Percentiles rank a stretch among this genome's conserved stretches.
Conservation (phyloP, 345 rosid species). For the Syzygium aromaticum region DNA sequence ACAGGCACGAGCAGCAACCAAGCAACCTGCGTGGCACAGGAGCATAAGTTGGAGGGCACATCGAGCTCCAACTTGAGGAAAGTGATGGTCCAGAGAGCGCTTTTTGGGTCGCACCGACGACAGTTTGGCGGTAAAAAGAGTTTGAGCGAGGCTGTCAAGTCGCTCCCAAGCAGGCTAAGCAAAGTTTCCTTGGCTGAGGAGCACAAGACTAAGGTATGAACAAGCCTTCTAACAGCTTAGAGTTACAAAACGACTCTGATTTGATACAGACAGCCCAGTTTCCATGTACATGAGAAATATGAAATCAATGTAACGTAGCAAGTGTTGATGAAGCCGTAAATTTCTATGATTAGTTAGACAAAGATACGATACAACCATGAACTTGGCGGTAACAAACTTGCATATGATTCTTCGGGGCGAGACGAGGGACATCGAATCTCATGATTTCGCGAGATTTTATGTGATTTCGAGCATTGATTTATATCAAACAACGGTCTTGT, state of each 20-base stretch:
- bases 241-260: neutral
- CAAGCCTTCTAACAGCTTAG: neutral
- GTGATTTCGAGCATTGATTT: neutral
- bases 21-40: neutral
- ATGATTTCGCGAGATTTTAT: neutral
- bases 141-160: slow-evolving; percentile 5
- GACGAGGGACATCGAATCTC: neutral
- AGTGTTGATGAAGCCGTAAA: neutral
- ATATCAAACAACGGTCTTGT: neutral
- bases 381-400: neutral
- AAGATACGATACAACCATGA: neutral
- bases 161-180: slow-evolving; percentile 39
- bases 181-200: slow-evolving; percentile 43
- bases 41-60: neutral
- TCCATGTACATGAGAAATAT: neutral
- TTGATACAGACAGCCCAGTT: neutral
- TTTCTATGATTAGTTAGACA: neutral
- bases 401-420: neutral
- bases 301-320: neutral
- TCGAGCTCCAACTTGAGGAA: slow-evolving; percentile 21
- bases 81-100: slow-evolving; percentile 33
- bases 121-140: slow-evolving; percentile 16
- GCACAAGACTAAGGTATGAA: slow-evolving; percentile 2
- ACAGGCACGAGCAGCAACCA: slow-evolving; percentile 9
- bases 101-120: slow-evolving; percentile 21